These are phyloP conservation scores for Phytophthora kernoviae DNA, from an alignment of 352 stramenopile genomes.

Conservation along the genomic window DNA sequence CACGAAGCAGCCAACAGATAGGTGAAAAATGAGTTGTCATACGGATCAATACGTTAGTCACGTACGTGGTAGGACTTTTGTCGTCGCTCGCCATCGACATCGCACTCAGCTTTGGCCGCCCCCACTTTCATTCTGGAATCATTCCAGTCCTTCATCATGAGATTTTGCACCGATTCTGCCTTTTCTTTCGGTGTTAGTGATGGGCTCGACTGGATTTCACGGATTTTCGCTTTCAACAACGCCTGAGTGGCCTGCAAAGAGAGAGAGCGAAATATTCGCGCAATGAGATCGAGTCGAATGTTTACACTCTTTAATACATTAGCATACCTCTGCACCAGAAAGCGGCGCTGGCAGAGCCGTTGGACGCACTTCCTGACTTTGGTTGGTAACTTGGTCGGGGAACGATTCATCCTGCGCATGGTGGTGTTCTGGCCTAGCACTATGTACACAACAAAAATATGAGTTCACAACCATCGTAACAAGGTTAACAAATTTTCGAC, in stretches of 20 bases:
- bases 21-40: background rate
- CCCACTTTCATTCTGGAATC: slow-evolving; percentile 64
- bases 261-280: background rate
- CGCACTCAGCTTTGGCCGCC: slow-evolving; percentile 41
- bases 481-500: background rate
- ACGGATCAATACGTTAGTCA: background rate
- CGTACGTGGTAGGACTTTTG: slow-evolving; percentile 64
- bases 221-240: slow-evolving; percentile 73
- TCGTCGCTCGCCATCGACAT: slow-evolving; percentile 55
- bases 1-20: background rate
- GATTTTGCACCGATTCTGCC: slow-evolving; percentile 78
- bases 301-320: background rate
- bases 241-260: slow-evolving; percentile 50
- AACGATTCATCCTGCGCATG: slow-evolving; percentile 32
- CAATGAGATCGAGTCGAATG: slow-evolving; percentile 1
- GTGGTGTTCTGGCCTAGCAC: slow-evolving; percentile 33
- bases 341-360: slow-evolving; percentile 55
- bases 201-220: slow-evolving; percentile 77
- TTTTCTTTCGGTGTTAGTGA: slow-evolving; percentile 84
- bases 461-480: too few relatives aligned
- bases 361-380: slow-evolving; percentile 43
- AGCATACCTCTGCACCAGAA: slow-evolving; percentile 53
- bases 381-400: slow-evolving; percentile 38
- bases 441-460: background rate
- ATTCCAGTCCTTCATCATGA: slow-evolving; percentile 90